phyloP scores from a whole-genome alignment of 495 filamentous ascomycete genomes.

The Letharia columbiana region DNA sequence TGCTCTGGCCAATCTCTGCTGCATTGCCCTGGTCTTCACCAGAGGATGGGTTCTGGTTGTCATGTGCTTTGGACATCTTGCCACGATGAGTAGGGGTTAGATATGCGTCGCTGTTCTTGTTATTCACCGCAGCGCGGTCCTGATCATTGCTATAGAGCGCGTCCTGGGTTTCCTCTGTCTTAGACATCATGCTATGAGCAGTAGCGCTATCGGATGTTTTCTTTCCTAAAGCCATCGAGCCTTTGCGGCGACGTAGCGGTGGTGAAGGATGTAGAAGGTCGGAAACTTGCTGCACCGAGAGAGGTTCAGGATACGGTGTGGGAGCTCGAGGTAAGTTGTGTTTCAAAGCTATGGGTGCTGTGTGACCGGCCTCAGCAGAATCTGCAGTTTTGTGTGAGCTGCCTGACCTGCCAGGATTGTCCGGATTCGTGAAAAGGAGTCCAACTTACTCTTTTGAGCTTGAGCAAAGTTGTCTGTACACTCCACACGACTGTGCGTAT shows the following conservation, averaged over 20 bases:
- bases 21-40: neutral
- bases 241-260: neutral
- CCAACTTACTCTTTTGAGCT: neutral
- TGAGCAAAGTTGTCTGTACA: neutral
- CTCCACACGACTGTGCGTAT: neutral
- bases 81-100: neutral
- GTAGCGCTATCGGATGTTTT: neutral
- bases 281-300: neutral
- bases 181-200: neutral
- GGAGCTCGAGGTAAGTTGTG: neutral
- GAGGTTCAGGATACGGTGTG: neutral
- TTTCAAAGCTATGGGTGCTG: neutral
- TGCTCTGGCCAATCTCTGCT: neutral
- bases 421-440: neutral
- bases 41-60: neutral
- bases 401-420: neutral
- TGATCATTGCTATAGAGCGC: neutral
- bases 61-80: neutral
- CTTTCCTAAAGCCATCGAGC: neutral
- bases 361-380: neutral
- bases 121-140: neutral
- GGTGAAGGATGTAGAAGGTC: slow-evolving; percentile 1
- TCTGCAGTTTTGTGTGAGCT: neutral
- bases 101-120: neutral
- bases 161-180: neutral